A percentile compares a stretch with the other conserved stretches of the same genome.
Conservation (phyloP, 306 rosid genomes). For the Begonia loranthoides region DNA sequence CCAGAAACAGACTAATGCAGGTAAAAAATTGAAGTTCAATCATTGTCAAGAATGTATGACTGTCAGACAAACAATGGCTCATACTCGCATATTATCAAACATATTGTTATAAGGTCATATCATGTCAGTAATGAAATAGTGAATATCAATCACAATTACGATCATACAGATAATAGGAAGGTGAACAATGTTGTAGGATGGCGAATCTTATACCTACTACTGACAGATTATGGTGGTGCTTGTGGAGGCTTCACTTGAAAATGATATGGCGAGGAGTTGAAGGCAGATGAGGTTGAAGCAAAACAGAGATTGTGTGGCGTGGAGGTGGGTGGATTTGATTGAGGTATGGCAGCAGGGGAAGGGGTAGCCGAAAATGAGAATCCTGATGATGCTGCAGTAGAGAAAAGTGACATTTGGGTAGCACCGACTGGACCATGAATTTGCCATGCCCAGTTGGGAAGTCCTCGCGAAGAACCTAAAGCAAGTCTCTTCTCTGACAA, state of each 20-base stretch:
- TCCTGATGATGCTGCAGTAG: constrained; percentile 99
- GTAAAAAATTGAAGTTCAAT: too few relatives aligned
- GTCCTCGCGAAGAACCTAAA: constrained; percentile 56
- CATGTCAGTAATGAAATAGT: constrained; percentile 7
- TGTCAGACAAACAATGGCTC: too few relatives aligned
- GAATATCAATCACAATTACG: constrained; percentile 8
- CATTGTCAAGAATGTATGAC: too few relatives aligned
- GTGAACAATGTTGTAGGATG: neutral
- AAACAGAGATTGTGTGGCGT: constrained; percentile 41
- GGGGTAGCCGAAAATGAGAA: constrained; percentile 76
- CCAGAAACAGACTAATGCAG: too few relatives aligned
- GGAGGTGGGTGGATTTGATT: constrained; percentile 27
- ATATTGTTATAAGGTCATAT: neutral
- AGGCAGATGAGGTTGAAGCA: constrained; percentile 23
- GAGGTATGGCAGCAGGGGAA: constrained; percentile 39
- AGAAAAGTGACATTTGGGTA: constrained; percentile 58
- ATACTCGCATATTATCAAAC: too few relatives aligned
- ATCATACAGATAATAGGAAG: constrained; percentile 9
- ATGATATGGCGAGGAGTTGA: constrained; percentile 32
- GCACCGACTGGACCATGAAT: constrained; percentile 50
- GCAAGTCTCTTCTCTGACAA: constrained; percentile 42
- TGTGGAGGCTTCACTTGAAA: constrained; percentile 35
- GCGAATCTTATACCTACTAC: too few relatives aligned
- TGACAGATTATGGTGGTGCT: constrained; percentile 30
- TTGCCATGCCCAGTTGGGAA: constrained; percentile 62